phyloP scores from a whole-genome alignment of 2,329 filamentous ascomycete species.

The Colletotrichum sp. region DNA sequence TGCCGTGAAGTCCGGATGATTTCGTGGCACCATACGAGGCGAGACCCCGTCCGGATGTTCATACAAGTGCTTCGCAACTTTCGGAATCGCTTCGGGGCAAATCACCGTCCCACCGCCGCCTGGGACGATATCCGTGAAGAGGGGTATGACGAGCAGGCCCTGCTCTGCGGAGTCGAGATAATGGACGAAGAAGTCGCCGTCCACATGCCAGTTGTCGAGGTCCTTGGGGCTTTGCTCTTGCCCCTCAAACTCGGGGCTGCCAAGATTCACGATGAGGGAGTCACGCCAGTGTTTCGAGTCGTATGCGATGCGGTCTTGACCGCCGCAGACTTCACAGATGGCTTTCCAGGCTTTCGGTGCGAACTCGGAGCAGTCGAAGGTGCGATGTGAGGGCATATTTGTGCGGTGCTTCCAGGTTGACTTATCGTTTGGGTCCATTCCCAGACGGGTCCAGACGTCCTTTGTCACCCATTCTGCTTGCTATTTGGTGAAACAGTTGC shows the following conservation, averaged over 20 bases:
- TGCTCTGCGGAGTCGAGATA: conserved; percentile 75
- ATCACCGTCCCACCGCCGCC: conserved; percentile 69
- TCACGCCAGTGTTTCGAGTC: conserved; percentile 65
- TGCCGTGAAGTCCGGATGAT: conserved; percentile 47
- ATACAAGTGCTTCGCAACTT: conserved; percentile 61
- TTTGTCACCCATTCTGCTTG: conserved; percentile 38
- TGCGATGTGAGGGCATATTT: conserved; percentile 68
- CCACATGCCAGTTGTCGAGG: conserved; percentile 68
- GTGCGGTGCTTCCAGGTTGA: conserved; percentile 67
- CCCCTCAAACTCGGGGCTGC: conserved; percentile 56
- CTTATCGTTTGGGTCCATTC: conserved; percentile 66
- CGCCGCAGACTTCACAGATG: conserved; percentile 70
- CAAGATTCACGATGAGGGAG: conserved; percentile 72
- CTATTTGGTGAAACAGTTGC: conserved; percentile 38
- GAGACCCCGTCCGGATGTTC: conserved; percentile 68
- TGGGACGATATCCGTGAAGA: conserved; percentile 67
- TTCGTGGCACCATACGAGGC: conserved; percentile 66
- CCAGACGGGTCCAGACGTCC: conserved; percentile 67
- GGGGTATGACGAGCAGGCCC: conserved; percentile 68
- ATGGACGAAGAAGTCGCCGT: conserved; percentile 75
- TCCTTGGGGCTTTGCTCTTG: conserved; percentile 54
- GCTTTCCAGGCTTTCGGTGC: conserved; percentile 70
- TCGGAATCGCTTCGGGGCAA: conserved; percentile 62
- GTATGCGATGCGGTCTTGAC: conserved; percentile 56
- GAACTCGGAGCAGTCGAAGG: conserved; percentile 57